phyloP scores from a whole-genome alignment of 73 alveolate species.

The Vitrella brassicaformis region DNA sequence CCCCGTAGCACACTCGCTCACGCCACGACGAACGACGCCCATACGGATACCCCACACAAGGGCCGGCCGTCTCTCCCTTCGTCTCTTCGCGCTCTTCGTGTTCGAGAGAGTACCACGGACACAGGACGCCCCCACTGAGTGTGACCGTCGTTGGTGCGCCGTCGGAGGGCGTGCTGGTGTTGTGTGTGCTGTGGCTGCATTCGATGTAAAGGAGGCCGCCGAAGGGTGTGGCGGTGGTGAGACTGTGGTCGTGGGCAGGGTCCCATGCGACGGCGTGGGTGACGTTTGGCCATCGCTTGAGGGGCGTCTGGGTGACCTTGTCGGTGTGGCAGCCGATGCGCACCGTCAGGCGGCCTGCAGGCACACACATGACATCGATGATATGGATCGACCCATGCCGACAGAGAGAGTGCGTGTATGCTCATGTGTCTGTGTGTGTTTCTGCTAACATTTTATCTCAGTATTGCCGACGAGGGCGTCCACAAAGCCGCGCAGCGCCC shows the following conservation, averaged over 20 bases:
- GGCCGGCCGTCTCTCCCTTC: neutral
- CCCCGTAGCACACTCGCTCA: neutral
- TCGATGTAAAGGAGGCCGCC: constrained; percentile 12
- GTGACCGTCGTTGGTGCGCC: neutral
- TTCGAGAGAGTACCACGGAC: neutral
- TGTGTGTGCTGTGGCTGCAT: constrained; percentile 4
- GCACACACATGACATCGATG: too few relatives aligned
- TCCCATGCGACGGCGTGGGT: neutral
- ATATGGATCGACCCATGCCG: too few relatives aligned
- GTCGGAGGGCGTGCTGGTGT: constrained; percentile 1
- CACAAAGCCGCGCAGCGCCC: too few relatives aligned
- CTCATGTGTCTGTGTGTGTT: too few relatives aligned
- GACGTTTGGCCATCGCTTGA: constrained; percentile 9
- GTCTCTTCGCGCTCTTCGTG: neutral
- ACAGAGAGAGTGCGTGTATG: too few relatives aligned
- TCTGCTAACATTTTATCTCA: too few relatives aligned
- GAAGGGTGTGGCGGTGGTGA: constrained; percentile 1
- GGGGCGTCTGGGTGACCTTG: constrained; percentile 6
- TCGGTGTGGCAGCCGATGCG: constrained; percentile 17
- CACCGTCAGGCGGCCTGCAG: too few relatives aligned
- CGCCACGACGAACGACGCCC: neutral
- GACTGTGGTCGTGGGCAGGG: neutral
- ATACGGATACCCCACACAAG: neutral
- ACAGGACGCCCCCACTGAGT: neutral
- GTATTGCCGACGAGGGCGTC: too few relatives aligned